These are phyloP conservation scores for Salicornia ramosissima DNA, from an alignment of 148 eudicot genomes.

Conservation along the genomic window DNA sequence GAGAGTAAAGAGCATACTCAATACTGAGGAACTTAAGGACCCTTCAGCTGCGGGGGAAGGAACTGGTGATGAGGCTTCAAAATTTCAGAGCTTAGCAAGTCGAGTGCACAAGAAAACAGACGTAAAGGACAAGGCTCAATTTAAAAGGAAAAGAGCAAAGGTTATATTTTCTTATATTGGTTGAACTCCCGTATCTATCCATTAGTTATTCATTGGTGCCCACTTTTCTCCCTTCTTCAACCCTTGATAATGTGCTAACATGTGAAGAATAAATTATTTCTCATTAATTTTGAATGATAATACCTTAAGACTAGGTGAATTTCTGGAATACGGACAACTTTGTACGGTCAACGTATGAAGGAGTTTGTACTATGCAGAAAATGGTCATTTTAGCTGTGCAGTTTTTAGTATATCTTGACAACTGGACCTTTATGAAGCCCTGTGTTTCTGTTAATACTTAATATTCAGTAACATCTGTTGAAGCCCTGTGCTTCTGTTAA, in stretches of 20 bases:
- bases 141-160: slow-evolving; percentile 78
- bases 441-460: not conserved
- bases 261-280: not conserved
- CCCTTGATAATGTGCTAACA: not conserved
- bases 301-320: not conserved
- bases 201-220: not conserved
- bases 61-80: slow-evolving; percentile 24
- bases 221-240: not conserved
- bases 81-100: slow-evolving; percentile 18
- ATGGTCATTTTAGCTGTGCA: not conserved
- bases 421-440: not conserved
- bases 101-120: slow-evolving; percentile 30
- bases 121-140: slow-evolving; percentile 53
- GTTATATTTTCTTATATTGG: slow-evolving; percentile 26
- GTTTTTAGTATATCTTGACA: not conserved
- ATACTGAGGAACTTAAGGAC: slow-evolving; percentile 30
- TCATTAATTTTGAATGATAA: not conserved
- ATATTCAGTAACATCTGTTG: not conserved
- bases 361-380: not conserved
- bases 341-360: not conserved
- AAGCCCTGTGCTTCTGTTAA: not conserved
- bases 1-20: slow-evolving; percentile 30
- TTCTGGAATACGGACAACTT: not conserved
- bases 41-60: slow-evolving; percentile 34
- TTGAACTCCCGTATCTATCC: not conserved